These are phyloP conservation scores for Cordia subcordata DNA, from an alignment of 257 asterid genomes.

Conservation along the genomic window DNA sequence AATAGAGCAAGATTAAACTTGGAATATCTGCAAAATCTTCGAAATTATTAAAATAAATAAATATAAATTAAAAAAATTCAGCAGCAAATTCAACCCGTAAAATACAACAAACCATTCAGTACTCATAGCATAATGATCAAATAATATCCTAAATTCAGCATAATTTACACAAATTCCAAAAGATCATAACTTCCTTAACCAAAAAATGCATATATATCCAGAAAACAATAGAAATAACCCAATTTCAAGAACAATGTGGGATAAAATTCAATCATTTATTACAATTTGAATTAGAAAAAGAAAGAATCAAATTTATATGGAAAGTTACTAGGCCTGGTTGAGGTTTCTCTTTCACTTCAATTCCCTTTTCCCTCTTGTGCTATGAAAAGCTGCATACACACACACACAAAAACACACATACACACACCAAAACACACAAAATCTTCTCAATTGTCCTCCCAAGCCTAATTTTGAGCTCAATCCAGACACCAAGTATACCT, in stretches of 20 bases:
- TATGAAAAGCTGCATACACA: too few relatives aligned
- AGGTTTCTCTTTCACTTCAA: background rate
- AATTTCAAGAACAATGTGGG: background rate
- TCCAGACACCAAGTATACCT: constrained; percentile 8
- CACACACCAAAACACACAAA: too few relatives aligned
- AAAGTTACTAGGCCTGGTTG: constrained; percentile 64
- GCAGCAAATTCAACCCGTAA: too few relatives aligned
- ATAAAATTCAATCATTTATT: background rate
- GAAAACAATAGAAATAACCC: background rate
- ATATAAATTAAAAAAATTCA: too few relatives aligned
- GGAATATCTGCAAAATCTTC: too few relatives aligned
- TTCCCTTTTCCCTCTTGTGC: too few relatives aligned
- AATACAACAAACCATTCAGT: too few relatives aligned
- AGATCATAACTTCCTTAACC: background rate
- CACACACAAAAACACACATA: too few relatives aligned
- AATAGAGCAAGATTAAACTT: too few relatives aligned
- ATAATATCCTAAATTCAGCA: background rate
- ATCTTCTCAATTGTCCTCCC: background rate
- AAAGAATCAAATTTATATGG: constrained; percentile 4
- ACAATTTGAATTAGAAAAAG: background rate
- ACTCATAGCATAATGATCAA: background rate
- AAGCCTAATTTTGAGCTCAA: constrained; percentile 32
- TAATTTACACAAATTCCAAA: constrained; percentile 1
- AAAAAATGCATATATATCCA: background rate
- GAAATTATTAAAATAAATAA: too few relatives aligned